phyloP scores from a whole-genome alignment of 495 filamentous ascomycete genomes.

The Aspergillus mulundensis region DNA sequence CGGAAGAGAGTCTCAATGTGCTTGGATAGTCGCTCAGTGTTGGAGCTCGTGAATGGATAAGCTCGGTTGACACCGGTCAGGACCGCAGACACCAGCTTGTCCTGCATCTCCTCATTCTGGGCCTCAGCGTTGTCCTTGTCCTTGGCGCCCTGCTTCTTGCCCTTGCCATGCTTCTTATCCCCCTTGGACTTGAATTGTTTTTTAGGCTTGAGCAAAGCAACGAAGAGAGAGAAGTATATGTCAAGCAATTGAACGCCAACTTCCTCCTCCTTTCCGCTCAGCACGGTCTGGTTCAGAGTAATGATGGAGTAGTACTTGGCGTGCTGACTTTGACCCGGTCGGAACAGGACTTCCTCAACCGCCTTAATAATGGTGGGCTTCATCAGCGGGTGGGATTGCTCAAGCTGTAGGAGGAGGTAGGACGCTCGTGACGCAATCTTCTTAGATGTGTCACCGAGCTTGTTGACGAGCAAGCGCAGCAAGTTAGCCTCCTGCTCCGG shows the following conservation, averaged over 20 bases:
- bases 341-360: constrained; percentile 85
- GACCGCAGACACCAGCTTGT: constrained; percentile 87
- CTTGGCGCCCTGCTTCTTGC: constrained; percentile 21
- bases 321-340: constrained; percentile 77
- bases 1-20: constrained; percentile 91
- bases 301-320: constrained; percentile 96
- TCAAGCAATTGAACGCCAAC: constrained; percentile 78
- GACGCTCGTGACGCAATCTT: constrained; percentile 93
- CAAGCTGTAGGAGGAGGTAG: constrained; percentile 84
- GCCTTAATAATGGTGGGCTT: constrained; percentile 77
- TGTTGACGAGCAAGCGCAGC: constrained; percentile 86
- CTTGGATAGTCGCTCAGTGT: constrained; percentile 71
- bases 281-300: constrained; percentile 91
- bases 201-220: constrained; percentile 62
- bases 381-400: constrained; percentile 87
- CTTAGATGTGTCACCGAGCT: constrained; percentile 87
- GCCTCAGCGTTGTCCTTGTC: constrained; percentile 48
- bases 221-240: constrained; percentile 86
- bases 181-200: constrained; percentile 32
- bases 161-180: constrained; percentile 25
- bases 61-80: constrained; percentile 94
- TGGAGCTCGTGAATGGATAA: constrained; percentile 82
- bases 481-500: constrained; percentile 97
- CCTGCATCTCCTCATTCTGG: constrained; percentile 64
- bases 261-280: constrained; percentile 75